Evolutionary conservation across 169 alveolate genomes (phyloP), one percentile per base, ranked within the genome.

Genomic region (Plasmodium falciparum): DNA sequence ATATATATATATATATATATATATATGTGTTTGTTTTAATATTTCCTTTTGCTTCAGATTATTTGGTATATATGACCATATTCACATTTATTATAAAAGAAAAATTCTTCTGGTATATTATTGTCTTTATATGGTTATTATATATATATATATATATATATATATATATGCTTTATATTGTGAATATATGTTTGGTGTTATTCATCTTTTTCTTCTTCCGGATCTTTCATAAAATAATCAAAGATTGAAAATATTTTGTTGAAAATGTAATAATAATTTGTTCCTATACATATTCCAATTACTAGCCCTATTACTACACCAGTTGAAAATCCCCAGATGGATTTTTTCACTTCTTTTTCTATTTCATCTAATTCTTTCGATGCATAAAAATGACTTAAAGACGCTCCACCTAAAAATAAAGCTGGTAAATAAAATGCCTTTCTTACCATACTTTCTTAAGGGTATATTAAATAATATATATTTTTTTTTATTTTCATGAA

Each of bases 341-440:
- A 13, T 54, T 88, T 74, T 56, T 73, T 73, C 17, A 73, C 78
- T 67, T 88, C 92, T 52, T 75, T 75, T 67, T 74, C 88, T 65
- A 88, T 61, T 88, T 88, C 92, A 61, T 88, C 92, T 78, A 88
- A 56, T 49, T 88, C 92, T 56, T 75, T 88, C 47, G 92, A 88
- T 43, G 89, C 88, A 47, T 66, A 88, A 33, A 67, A 75, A 66
- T 88, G 92, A 65, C 89, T 88, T 58, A 88, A 66, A 67, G 89
- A 74, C 22, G 89, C 89, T 59, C 92, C 92, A 20, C 92, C 91
- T 70, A 83, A 66, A 73, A 83, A 83, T 45, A 83, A 83, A 26
- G 91, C 91, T 58, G 91, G 91, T 54, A 83, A 63, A 49, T 70
- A 83, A 83, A 83, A 83, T 24, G 86, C 91, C 70, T 83, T 71